phyloP scores from a whole-genome alignment of 2,329 filamentous ascomycete species.

The Apiospora marii region DNA sequence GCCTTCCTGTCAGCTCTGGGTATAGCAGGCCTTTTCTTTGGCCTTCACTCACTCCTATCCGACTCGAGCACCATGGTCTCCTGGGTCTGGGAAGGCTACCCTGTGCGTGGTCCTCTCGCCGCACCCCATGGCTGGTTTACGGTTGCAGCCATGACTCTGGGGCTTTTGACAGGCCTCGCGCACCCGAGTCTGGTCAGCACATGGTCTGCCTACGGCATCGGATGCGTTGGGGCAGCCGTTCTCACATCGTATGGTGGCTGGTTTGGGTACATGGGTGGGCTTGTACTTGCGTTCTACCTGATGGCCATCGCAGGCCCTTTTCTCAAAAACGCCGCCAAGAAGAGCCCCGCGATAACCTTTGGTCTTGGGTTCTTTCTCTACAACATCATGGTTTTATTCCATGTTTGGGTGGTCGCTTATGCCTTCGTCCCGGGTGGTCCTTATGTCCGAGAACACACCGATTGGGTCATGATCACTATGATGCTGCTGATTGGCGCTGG shows the following conservation, averaged over 20 bases:
- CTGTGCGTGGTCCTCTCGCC: constrained; percentile 84
- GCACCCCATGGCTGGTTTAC: constrained; percentile 91
- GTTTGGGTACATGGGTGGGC: constrained; percentile 87
- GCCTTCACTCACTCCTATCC: constrained; percentile 88
- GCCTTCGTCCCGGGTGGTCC: constrained; percentile 96
- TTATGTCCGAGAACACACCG: constrained; percentile 90
- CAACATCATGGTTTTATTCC: constrained; percentile 94
- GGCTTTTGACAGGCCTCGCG: constrained; percentile 78
- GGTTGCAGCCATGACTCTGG: constrained; percentile 84
- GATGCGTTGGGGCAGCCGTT: constrained; percentile 79
- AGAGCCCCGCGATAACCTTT: constrained; percentile 81
- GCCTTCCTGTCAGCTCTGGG: constrained; percentile 77
- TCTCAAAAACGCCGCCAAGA: constrained; percentile 77
- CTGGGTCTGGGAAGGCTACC: constrained; percentile 98
- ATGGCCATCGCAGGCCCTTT: constrained; percentile 81
- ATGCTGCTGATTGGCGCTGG: constrained; percentile 88
- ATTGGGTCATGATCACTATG: constrained; percentile 90
- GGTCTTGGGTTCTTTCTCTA: constrained; percentile 90
- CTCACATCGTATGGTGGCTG: constrained; percentile 83
- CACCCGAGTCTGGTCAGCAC: constrained; percentile 74
- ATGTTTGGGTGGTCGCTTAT: constrained; percentile 98
- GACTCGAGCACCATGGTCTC: constrained; percentile 99
- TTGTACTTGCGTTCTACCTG: constrained; percentile 79
- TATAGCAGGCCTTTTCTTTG: constrained; percentile 85
- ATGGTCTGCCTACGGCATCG: constrained; percentile 81